Conservation (phyloP, 2,329 filamentous ascomycete species). For the Truncatella angustata region DNA sequence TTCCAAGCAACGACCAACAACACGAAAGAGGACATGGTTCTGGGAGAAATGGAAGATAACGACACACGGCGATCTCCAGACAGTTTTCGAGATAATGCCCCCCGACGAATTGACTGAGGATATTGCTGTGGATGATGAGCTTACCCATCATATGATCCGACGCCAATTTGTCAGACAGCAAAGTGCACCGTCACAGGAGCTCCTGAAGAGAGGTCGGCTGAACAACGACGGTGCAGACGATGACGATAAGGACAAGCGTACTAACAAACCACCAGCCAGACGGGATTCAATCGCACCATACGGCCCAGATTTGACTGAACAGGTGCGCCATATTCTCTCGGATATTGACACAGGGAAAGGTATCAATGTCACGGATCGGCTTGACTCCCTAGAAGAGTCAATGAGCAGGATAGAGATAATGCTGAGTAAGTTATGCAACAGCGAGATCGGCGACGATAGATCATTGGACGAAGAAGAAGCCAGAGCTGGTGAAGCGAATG, state of each 20-base stretch:
- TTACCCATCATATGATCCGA: slow-evolving; percentile 57
- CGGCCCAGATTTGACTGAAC: slow-evolving; percentile 44
- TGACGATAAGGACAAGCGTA: slow-evolving; percentile 12
- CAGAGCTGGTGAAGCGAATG: slow-evolving; percentile 21
- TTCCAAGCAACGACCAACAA: slow-evolving; percentile 16
- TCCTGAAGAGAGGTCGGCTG: slow-evolving; percentile 9
- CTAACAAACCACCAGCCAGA: slow-evolving; percentile 36
- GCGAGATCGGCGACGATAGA: slow-evolving; percentile 15
- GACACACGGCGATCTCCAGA: slow-evolving; percentile 68
- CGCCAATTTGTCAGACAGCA: slow-evolving; percentile 51
- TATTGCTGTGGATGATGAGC: slow-evolving; percentile 57
- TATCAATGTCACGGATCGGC: slow-evolving; percentile 40
- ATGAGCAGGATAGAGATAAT: slow-evolving; percentile 48
- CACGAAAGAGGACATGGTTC: slow-evolving; percentile 40
- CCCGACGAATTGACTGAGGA: slow-evolving; percentile 59
- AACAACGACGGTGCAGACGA: slow-evolving; percentile 10
- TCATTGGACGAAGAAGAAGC: slow-evolving; percentile 21
- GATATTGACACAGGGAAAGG: slow-evolving; percentile 46
- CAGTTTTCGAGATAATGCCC: slow-evolving; percentile 70
- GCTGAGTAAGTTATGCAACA: slow-evolving; percentile 35
- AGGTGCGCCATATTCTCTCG: slow-evolving; percentile 47
- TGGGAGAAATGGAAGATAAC: slow-evolving; percentile 69
- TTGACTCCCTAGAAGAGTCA: slow-evolving; percentile 50
- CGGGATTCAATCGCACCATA: slow-evolving; percentile 56
- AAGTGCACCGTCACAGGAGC: slow-evolving; percentile 31